Conservation (phyloP, 2,329 filamentous ascomycete species). For the Aspergillus sp. region DNA sequence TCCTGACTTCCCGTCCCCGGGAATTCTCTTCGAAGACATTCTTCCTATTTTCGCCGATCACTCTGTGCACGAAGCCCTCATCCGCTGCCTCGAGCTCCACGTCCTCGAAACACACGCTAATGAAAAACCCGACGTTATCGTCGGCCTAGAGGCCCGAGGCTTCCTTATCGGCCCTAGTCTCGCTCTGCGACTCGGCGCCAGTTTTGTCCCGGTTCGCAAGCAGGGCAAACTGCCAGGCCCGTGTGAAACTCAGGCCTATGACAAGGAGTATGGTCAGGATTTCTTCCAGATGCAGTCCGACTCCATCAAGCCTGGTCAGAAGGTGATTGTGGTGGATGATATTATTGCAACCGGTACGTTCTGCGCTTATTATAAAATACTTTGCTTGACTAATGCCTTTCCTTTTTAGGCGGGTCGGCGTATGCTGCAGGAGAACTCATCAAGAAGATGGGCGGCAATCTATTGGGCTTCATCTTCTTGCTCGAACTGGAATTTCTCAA, state of each 20-base stretch:
- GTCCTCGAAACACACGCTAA: constrained; percentile 63
- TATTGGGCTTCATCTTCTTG: constrained; percentile 90
- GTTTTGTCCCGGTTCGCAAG: constrained; percentile 93
- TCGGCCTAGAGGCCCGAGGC: constrained; percentile 89
- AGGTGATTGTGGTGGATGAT: constrained; percentile 91
- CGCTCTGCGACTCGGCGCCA: constrained; percentile 76
- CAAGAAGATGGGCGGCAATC: constrained; percentile 76
- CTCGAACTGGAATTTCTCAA: constrained; percentile 93
- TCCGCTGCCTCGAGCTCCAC: constrained; percentile 83
- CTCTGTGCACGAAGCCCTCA: constrained; percentile 69
- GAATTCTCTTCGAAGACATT: constrained; percentile 97
- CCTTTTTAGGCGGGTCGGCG: constrained; percentile 75
- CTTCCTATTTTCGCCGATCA: constrained; percentile 89
- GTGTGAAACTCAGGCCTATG: constrained; percentile 78
- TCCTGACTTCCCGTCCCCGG: constrained; percentile 85
- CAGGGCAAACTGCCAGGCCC: constrained; percentile 91
- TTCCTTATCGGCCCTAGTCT: constrained; percentile 93
- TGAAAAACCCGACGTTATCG: constrained; percentile 78
- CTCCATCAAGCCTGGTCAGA: constrained; percentile 80
- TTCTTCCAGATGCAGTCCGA: constrained; percentile 94
- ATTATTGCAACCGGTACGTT: constrained; percentile 93
- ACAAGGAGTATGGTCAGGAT: constrained; percentile 96
- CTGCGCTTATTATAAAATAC: not conserved
- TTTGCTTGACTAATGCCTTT: not conserved
- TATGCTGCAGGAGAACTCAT: constrained; percentile 84